Evolutionary conservation across 176 grass and related monocot species (phyloP), one percentile per base, ranked within the genome.

Genomic region (Carex littledalei): DNA sequence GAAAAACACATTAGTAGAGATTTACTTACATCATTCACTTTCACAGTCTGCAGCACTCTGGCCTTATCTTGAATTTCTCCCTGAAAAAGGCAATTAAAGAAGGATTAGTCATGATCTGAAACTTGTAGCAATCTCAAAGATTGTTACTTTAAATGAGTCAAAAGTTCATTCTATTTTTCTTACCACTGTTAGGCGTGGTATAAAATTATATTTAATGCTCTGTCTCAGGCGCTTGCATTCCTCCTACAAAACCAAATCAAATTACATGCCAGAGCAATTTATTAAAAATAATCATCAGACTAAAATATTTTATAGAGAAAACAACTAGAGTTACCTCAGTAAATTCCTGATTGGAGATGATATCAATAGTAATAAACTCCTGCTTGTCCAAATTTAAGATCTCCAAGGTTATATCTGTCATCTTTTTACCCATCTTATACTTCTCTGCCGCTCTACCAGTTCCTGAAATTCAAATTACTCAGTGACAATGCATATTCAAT

Each of bases 201-300:
- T 96, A 82, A 99, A 88, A 71, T 94, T 91, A 85, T 86, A 96
- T 87, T 99, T 99, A 88, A 99, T 99, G 86, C 97, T 99, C 85
- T 99, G 97, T 60, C 93, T 94, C 85, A 99, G 89, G n/a, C 97
- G 93, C 85, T 94, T 99, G 86, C 97, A 99, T 80, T 99, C 97
- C 80, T 99, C 97, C 97, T 99, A 84, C 20, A 89, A 78, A 55
- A 90, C 70, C 4, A 12, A 89, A 81, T 89, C 20, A 92, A 79
- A 49, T 34, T 81, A 86, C 29, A 81, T 22, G 63, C 21, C 17
- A 79, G 84, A 57, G 26, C 5, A 77, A 54, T 31, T 77, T 77
- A 49, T 54, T 53, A 83, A 83, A 83, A 18, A 83, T 2, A 64
- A 72, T 78, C 67, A 29, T 56, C 56, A 84, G 9, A 79, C 50